These are phyloP conservation scores for Trypanosoma brucei DNA, from an alignment of 208 protist species.

Conservation along the genomic window DNA sequence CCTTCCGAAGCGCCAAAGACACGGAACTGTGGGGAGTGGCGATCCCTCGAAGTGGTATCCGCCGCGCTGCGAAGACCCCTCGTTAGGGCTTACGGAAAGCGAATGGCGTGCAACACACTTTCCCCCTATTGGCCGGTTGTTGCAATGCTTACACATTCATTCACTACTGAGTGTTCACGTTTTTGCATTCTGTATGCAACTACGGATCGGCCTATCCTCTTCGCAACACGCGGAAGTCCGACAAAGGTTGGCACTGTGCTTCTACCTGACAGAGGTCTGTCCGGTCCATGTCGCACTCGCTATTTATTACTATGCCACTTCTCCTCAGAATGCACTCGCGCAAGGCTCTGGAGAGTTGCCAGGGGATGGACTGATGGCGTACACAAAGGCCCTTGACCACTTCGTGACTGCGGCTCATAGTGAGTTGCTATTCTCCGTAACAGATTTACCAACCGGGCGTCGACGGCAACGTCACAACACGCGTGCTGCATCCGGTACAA, in stretches of 20 bases:
- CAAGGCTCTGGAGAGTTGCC: constrained; percentile 12
- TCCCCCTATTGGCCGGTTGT: constrained; percentile 60
- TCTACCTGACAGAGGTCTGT: constrained; percentile 36
- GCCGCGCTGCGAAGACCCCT: constrained; percentile 1
- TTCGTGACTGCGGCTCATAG: constrained; percentile 34
- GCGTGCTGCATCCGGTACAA: not conserved
- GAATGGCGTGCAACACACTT: constrained; percentile 55
- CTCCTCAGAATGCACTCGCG: constrained; percentile 11
- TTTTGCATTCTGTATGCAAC: constrained; percentile 47
- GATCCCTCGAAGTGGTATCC: constrained; percentile 10
- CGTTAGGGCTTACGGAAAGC: not conserved
- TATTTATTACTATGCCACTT: constrained; percentile 49
- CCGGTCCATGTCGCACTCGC: constrained; percentile 28
- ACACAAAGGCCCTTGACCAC: constrained; percentile 39
- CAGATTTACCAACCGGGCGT: constrained; percentile 5
- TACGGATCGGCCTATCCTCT: constrained; percentile 43
- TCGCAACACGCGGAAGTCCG: constrained; percentile 44
- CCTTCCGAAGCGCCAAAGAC: constrained; percentile 24
- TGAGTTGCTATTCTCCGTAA: constrained; percentile 25
- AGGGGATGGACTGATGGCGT: constrained; percentile 27
- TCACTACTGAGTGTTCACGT: constrained; percentile 48
- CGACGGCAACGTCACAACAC: constrained; percentile 2
- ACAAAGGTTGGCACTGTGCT: constrained; percentile 34
- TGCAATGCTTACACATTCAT: constrained; percentile 28
- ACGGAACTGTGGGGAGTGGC: not conserved